phyloP scores from a whole-genome alignment of 352 stramenopile genomes.

The Phytophthora europaea region DNA sequence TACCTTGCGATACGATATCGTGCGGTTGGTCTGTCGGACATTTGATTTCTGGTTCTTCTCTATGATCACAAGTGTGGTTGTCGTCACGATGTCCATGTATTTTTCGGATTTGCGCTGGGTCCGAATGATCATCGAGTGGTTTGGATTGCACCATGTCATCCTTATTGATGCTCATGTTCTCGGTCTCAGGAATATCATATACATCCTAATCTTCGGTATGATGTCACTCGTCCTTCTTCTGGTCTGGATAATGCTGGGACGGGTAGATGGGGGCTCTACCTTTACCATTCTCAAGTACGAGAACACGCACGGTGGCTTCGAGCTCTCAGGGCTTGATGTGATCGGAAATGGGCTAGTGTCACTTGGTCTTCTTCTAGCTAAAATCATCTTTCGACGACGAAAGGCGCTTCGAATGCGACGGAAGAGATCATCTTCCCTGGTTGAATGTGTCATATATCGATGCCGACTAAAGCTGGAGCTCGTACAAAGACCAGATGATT shows the following conservation, averaged over 20 bases:
- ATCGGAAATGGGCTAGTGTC: conserved; percentile 37
- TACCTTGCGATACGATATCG: conserved; percentile 44
- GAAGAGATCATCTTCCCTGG: conserved; percentile 15
- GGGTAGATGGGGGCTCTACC: conserved; percentile 16
- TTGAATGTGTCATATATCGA: conserved; percentile 41
- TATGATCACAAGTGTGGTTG: conserved; percentile 30
- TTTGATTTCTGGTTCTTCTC: conserved; percentile 62
- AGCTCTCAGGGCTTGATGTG: conserved; percentile 28
- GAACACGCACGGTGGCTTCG: conserved; percentile 22
- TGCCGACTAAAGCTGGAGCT: conserved; percentile 30
- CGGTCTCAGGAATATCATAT: conserved; percentile 21
- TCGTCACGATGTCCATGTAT: conserved; percentile 37
- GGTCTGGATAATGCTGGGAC: conserved; percentile 26
- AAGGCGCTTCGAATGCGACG: conserved; percentile 9
- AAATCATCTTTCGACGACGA: conserved; percentile 39
- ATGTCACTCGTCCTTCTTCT: conserved; percentile 22
- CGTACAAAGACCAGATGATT: neutral
- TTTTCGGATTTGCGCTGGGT: conserved; percentile 35
- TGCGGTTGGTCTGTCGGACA: conserved; percentile 35
- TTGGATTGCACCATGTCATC: conserved; percentile 43
- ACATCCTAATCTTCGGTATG: conserved; percentile 19
- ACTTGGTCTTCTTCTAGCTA: conserved; percentile 33
- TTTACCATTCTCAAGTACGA: conserved; percentile 31
- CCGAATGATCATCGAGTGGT: conserved; percentile 30
- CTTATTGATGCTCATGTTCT: conserved; percentile 40